Percentiles rank a stretch among this genome's conserved stretches.
phyloP scores from a whole-genome alignment of 78 protist species.

The Chrysochromulina parva region DNA sequence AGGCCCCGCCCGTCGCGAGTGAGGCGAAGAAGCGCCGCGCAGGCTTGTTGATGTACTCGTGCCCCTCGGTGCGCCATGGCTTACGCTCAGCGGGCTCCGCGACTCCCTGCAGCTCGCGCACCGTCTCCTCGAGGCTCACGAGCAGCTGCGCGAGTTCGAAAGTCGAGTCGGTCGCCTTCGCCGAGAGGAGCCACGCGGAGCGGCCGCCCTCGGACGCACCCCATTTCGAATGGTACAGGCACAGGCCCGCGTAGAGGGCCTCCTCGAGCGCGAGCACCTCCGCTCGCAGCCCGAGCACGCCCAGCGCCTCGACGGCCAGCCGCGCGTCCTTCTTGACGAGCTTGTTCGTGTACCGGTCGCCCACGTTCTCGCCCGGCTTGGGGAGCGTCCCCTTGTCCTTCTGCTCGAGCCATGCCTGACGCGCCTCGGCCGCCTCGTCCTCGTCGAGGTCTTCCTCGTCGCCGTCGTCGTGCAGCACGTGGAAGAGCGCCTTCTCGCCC shows the following conservation, averaged over 20 bases:
- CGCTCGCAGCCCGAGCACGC: neutral
- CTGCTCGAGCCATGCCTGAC: too few species aligned
- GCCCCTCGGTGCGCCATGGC: conserved; percentile 6
- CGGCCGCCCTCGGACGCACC: neutral
- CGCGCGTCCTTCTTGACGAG: neutral
- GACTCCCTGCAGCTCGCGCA: neutral
- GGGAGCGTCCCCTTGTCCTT: too few species aligned
- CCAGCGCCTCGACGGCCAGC: neutral
- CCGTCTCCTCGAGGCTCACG: neutral
- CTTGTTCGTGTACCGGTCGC: neutral
- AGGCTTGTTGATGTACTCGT: neutral
- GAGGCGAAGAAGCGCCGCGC: neutral
- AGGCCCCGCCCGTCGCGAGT: too few species aligned
- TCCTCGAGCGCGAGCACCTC: neutral
- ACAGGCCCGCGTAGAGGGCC: too few species aligned
- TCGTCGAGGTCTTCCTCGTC: conserved; percentile 6
- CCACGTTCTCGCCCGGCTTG: neutral
- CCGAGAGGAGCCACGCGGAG: neutral
- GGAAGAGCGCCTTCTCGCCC: neutral
- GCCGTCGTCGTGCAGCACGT: conserved; percentile 13
- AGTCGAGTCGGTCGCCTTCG: neutral
- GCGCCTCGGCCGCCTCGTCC: neutral
- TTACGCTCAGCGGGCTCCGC: neutral
- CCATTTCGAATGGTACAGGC: neutral
- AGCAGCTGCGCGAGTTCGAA: neutral